These are phyloP conservation scores for Botryotinia calthae DNA, from an alignment of 2,329 filamentous ascomycete genomes.

Conservation along the genomic window DNA sequence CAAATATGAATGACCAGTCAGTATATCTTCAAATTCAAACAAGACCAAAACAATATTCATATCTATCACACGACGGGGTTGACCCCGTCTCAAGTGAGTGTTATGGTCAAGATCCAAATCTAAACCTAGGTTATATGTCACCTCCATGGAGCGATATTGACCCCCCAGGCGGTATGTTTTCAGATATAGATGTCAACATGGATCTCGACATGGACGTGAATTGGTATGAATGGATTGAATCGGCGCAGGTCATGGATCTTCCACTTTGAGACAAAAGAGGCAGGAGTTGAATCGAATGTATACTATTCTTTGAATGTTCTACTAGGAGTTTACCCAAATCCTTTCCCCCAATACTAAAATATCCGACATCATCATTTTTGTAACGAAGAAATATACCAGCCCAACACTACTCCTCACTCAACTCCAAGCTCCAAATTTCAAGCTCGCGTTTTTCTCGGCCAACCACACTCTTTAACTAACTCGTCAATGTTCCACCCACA, in stretches of 20 bases:
- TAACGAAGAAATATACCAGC: not conserved
- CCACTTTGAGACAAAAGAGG: not conserved
- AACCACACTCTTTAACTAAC: too few species aligned
- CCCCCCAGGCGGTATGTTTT: constrained; percentile 27
- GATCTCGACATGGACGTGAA: constrained; percentile 39
- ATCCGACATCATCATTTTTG: not conserved
- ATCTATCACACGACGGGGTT: constrained; percentile 16
- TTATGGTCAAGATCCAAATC: constrained; percentile 18
- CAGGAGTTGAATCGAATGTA: not conserved
- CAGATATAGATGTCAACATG: constrained; percentile 34
- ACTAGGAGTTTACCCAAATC: not conserved
- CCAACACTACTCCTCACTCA: not conserved
- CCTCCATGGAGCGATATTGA: constrained; percentile 36
- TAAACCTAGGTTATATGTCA: constrained; percentile 25
- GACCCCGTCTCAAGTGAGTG: not conserved
- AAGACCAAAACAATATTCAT: not conserved
- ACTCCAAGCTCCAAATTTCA: not conserved
- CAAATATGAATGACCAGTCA: not conserved
- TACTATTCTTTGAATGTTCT: not conserved
- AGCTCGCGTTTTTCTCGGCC: not conserved
- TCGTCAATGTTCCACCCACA: not conserved
- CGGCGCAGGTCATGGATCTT: constrained; percentile 34
- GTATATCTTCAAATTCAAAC: constrained; percentile 12
- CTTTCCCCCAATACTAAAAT: not conserved
- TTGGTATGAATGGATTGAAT: constrained; percentile 43